Evolutionary conservation across 1,139 yeast genomes (phyloP).

Genomic region (Chernovozyma sophiae-reginae): DNA sequence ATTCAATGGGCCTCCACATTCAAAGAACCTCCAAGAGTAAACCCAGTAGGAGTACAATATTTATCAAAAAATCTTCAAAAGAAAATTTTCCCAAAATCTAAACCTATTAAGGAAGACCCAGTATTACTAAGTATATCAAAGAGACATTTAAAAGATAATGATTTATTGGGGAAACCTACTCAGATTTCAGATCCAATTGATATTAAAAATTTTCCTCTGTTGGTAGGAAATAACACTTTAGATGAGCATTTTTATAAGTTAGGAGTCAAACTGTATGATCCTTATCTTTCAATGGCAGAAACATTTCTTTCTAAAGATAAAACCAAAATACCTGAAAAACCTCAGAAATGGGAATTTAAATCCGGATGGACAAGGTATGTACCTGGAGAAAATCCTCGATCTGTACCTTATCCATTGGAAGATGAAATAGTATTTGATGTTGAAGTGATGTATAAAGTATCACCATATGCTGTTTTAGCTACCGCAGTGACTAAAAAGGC

Average conservation of each 20-base stretch:
- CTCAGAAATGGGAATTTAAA: constrained; percentile 49
- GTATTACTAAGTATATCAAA: constrained; percentile 55
- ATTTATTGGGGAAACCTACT: constrained; percentile 76
- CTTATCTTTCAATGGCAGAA: constrained; percentile 52
- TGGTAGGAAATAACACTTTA: constrained; percentile 59
- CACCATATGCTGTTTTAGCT: constrained; percentile 77
- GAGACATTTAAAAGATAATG: constrained; percentile 57
- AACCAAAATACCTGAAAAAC: constrained; percentile 39
- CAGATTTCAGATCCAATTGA: constrained; percentile 57
- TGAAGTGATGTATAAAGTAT: constrained; percentile 74
- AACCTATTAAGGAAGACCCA: constrained; percentile 21
- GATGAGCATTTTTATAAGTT: constrained; percentile 83
- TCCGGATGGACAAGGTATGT: constrained; percentile 87
- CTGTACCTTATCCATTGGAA: constrained; percentile 65
- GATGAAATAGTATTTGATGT: constrained; percentile 80
- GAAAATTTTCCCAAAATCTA: constrained; percentile 53
- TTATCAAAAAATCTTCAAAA: constrained; percentile 54
- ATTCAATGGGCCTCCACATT: background rate
- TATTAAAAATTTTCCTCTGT: constrained; percentile 56
- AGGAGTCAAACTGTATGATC: constrained; percentile 58
- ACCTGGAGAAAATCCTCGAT: constrained; percentile 45
- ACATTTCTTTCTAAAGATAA: constrained; percentile 26
- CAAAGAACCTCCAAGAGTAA: constrained; percentile 49
- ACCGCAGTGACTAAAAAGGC: constrained; percentile 75
- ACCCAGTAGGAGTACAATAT: constrained; percentile 66